A percentile compares a stretch with the other conserved stretches of the same genome.
Evolutionary conservation across 306 rosid genomes (phyloP).

Genomic region (Vicia faba): DNA sequence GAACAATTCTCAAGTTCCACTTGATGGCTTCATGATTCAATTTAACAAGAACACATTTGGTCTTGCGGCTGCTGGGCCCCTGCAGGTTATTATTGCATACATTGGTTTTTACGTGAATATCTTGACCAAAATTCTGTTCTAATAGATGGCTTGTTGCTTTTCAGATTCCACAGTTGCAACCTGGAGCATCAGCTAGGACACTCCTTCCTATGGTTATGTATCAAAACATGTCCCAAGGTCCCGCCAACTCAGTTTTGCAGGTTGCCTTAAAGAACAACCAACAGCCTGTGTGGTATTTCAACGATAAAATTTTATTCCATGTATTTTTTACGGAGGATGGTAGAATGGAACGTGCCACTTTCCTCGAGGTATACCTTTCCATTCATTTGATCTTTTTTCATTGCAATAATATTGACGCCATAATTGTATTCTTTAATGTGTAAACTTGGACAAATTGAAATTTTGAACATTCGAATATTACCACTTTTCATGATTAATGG

Average conservation of each 20-base stretch:
- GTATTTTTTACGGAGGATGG: conserved; percentile 91
- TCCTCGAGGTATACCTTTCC: conserved; percentile 77
- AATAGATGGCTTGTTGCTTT: conserved; percentile 32
- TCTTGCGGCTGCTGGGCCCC: conserved; percentile 89
- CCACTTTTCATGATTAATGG: conserved; percentile 15
- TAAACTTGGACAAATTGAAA: not conserved
- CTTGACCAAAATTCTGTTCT: conserved; percentile 30
- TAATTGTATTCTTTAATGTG: conserved; percentile 5
- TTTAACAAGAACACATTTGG: conserved; percentile 97
- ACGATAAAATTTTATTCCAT: conserved; percentile 71
- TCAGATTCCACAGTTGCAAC: conserved; percentile 84
- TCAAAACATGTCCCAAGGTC: conserved; percentile 97
- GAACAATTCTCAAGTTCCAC: conserved; percentile 76
- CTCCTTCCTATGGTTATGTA: conserved; percentile 91
- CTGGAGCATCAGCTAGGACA: conserved; percentile 68
- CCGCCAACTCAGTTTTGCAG: conserved; percentile 88
- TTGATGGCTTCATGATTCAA: conserved; percentile 98
- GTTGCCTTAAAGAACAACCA: conserved; percentile 90
- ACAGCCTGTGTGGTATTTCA: conserved; percentile 96
- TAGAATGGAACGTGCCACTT: conserved; percentile 86
- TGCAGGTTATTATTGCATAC: conserved; percentile 61
- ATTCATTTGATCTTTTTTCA: conserved; percentile 11
- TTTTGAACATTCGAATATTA: conserved; percentile 10
- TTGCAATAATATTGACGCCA: conserved; percentile 4
- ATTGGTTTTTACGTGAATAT: conserved; percentile 17